Base-by-base conservation (phyloP, 352 stramenopile genomes). In the Globisporangium perplexum region DNA sequence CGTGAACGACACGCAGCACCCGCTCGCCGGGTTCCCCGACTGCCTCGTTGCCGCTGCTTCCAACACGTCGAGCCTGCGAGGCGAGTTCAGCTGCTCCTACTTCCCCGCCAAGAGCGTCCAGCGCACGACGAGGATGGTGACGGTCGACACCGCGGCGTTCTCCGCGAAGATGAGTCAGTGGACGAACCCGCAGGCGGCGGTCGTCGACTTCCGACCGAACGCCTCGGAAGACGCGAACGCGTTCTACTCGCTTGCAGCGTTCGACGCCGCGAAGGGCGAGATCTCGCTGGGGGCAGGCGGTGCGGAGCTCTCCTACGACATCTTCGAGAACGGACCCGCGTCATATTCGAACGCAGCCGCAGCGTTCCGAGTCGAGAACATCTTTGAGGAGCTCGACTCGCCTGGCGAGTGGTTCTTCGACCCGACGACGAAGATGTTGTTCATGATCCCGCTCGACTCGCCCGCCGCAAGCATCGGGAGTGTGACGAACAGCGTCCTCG, bases 371-470 rank as follows among this genome's bases (percentile, higher is more conserved):
- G 65, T 87, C 17, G 81, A 88, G 46, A 91, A 91, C 47, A 50
- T 86, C 3, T 45, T 84, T 0, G 57, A 83, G 50, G 81, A 88
- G 56, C 57, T 89, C 10, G 69, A 89, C 64, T 66, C 67, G 7
- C 74, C 74, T 0, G 74, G 74, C 20, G 77, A 88, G 49, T 87
- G 77, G 77, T 91, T 74, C 45, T 91, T 86, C 38, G 72, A 91
- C 26, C 47, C 63, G 1, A 35, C 63, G 1, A 83, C 62, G 28
- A 70, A 71, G 17, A 45, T 30, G 10, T 48, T 91, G 26, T 88
- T 82, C 47, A 15, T 91, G 50, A 86, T 89, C n/a, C 78, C 81
- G 36, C 49, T 81, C 1, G 58, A 71, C 31, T 42, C 65, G 10
- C 33, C 54, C 11, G 56, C 57, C 22, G 47, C 59, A 20, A 71